Base-by-base conservation (phyloP, 176 grass and related monocot species). In the Saccharum spontaneum region DNA sequence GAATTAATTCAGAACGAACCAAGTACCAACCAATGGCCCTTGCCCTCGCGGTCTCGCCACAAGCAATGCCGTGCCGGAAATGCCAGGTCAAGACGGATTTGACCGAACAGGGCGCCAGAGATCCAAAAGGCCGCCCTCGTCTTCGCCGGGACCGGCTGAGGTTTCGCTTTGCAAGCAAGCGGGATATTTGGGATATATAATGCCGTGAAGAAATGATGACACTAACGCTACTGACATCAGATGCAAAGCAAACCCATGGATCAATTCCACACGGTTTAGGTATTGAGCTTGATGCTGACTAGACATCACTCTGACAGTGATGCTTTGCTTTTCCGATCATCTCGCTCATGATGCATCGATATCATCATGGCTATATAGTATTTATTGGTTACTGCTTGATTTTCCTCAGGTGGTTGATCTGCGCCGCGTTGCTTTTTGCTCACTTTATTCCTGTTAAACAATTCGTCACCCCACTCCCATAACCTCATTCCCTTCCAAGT, bases 391-490 rank as follows among this genome's bases (percentile, higher is more conserved):
- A 69, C 3, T 2, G 62, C 63, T 7, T 77, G 77, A 57, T 89
- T 68, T 59, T 5, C 48, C 45, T 64, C 30, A 85, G 82, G 79
- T 86, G 37, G 88, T 86, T 90, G 67, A 87, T 90, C 84, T 68
- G 79, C 74, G 55, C 30, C 84, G 11, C 67, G 40, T 79, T 87
- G 88, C 89, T 73, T 84, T 90, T 82, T 16, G 37, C 67, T n/a
- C 22, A 39, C 84, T 79, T 78, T 28, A 28, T 28, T 83, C 38
- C 31, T 86, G 38, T 63, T 77, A 73, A 79, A 83, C 50, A 83
- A 67, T 31, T 65, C 37, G 1, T 43, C 33, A 37, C 14, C 4
- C 80, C 57, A 52, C 33, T 16, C 63, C 63, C 54, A 3, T n/a
- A 57, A 55, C 18, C 54, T 8, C 41, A 38, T 54, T 49, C 43